A percentile compares a stretch with the other conserved stretches of the same genome.
Conservation (phyloP, 2,329 filamentous ascomycete species). For the Pezicula neosporulosa region DNA sequence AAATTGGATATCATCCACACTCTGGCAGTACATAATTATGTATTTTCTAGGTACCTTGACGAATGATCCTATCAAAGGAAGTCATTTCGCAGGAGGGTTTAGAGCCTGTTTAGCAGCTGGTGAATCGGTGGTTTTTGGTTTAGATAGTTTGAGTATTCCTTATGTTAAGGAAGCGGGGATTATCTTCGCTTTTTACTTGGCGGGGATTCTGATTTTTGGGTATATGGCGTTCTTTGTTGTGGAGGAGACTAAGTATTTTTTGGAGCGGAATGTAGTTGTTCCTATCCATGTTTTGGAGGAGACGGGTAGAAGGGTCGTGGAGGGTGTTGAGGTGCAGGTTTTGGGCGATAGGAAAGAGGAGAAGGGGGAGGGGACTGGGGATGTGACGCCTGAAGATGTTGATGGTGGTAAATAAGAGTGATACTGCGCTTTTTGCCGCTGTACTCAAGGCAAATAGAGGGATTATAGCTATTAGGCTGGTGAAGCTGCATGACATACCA, state of each 20-base stretch:
- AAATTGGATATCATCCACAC: conserved; percentile 17
- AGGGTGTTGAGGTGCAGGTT: too few species aligned
- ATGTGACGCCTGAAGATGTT: too few species aligned
- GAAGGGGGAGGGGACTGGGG: too few species aligned
- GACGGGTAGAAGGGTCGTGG: not conserved
- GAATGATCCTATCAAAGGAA: conserved; percentile 14
- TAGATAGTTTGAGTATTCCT: conserved; percentile 6
- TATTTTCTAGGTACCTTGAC: conserved; percentile 28
- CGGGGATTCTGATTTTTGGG: conserved; percentile 2
- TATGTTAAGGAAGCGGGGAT: conserved; percentile 8
- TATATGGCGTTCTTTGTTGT: conserved; percentile 8
- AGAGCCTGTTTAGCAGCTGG: conserved; percentile 5
- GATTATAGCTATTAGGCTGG: too few species aligned
- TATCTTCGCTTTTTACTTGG: conserved; percentile 6
- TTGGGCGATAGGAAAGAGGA: too few species aligned
- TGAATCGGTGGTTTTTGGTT: conserved; percentile 4
- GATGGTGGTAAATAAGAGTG: too few species aligned
- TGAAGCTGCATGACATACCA: too few species aligned
- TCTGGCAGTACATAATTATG: conserved; percentile 27
- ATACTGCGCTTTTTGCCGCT: too few species aligned
- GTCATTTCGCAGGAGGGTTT: conserved; percentile 6
- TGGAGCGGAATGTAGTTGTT: conserved; percentile 6
- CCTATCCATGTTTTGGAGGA: conserved; percentile 7
- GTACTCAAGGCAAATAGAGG: too few species aligned
- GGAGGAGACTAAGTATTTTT: conserved; percentile 8